phyloP scores from a whole-genome alignment of 345 rosid species.

The Hypericum androsaemum region DNA sequence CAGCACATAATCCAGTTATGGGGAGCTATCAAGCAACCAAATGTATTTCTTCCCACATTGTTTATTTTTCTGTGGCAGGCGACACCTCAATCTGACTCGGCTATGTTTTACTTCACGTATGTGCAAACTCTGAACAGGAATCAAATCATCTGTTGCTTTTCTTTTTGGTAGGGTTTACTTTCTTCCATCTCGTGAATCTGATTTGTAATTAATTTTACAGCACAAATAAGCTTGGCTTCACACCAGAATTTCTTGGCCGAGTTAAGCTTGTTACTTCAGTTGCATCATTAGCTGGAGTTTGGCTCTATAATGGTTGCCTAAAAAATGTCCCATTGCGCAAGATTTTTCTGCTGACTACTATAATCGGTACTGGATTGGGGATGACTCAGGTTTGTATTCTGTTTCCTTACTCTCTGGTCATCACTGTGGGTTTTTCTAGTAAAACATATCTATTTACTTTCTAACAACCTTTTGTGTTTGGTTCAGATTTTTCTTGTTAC shows the following conservation, averaged over 20 bases:
- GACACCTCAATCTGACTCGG: constrained; percentile 96
- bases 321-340: constrained; percentile 69
- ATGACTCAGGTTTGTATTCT: constrained; percentile 73
- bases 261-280: constrained; percentile 81
- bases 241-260: constrained; percentile 92
- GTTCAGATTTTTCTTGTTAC: constrained; percentile 77
- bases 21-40: constrained; percentile 70
- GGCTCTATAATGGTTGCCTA: constrained; percentile 83
- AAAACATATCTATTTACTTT: neutral
- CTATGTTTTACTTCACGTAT: constrained; percentile 97
- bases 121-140: constrained; percentile 10
- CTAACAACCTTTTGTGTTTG: constrained; percentile 5
- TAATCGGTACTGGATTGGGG: constrained; percentile 73
- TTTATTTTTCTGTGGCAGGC: constrained; percentile 98
- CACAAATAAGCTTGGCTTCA: constrained; percentile 90
- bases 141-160: too few species aligned
- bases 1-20: constrained; percentile 53
- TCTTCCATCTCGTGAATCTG: too few species aligned
- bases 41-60: constrained; percentile 71
- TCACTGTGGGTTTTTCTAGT: neutral
- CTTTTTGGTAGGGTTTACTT: too few species aligned
- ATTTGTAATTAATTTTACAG: constrained; percentile 27
- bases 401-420: neutral
- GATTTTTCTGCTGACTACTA: constrained; percentile 69
- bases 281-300: constrained; percentile 88